Evolutionary conservation across 495 filamentous ascomycete genomes (phyloP), one percentile per base, ranked within the genome.

Genomic region (Zalerion maritima): DNA sequence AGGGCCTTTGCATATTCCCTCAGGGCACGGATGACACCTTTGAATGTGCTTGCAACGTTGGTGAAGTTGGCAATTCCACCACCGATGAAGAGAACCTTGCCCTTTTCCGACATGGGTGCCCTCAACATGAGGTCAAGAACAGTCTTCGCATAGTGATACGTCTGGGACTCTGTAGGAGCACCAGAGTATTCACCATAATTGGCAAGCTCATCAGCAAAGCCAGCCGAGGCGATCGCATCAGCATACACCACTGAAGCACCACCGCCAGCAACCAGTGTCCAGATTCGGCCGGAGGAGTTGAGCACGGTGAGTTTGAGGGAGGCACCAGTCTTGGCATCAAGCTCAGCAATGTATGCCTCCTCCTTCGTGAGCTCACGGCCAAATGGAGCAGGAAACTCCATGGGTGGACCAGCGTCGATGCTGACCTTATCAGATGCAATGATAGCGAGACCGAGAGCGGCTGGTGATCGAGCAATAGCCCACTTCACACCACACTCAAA

Each of bases 31-130:
- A 99, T 99, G 52, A 99, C 86, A 64, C 89, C 89, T 69, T 99
- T 99, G 78, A 99, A 99, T 28, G 89, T 99, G 40, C 75, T 84
- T 28, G 91, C 89, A 26, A 99, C 79, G 58, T 85, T 66, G 60
- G 89, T 99, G 69, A 99, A 99, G 77, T 99, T 99, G 67, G 89
- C 89, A 73, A 99, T 99, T 71, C 89, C 89, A 64, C 89, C 89
- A 56, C 89, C 89, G 43, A 99, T 94, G 70, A 99, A 96, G 40
- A 99, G 75, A 33, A 96, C 79, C 73, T 94, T 94, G 64, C 91
- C 89, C 44, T 94, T 78, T 28, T 80, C 71, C 58, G 72, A 67
- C 38, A 67, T 62, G 28, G 91, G 87, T 20, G 86, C 77, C 40
- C 91, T 81, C 32, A 99, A 78, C 89, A 99, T 94, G 35, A 99